phyloP scores from a whole-genome alignment of 768 basidiomycete genomes.

The Leccinellum albellum region DNA sequence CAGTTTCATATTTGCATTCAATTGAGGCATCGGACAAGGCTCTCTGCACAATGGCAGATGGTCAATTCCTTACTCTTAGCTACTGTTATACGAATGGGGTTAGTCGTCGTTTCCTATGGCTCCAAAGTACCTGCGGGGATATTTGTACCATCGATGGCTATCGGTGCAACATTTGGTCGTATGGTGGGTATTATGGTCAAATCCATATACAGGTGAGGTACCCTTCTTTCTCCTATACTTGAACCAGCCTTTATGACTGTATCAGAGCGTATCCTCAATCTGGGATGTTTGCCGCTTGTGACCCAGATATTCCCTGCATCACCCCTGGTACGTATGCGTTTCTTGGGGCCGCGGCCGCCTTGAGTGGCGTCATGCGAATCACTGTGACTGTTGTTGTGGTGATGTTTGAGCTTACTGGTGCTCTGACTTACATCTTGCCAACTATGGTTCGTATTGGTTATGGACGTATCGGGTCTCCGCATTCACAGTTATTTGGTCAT shows the following conservation, averaged over 20 bases:
- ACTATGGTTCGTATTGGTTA: constrained; percentile 71
- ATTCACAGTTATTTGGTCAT: constrained; percentile 11
- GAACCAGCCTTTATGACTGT: background rate
- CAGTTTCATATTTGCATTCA: background rate
- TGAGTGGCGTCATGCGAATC: constrained; percentile 95
- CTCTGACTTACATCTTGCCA: constrained; percentile 93
- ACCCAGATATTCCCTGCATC: constrained; percentile 92
- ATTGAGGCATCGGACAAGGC: constrained; percentile 42
- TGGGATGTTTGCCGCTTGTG: constrained; percentile 86
- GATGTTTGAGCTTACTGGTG: constrained; percentile 98
- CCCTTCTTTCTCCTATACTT: constrained; percentile 12
- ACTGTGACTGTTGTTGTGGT: constrained; percentile 98
- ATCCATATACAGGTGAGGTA: constrained; percentile 76
- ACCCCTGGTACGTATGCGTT: constrained; percentile 99
- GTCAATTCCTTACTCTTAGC: constrained; percentile 90
- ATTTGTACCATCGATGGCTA: constrained; percentile 98
- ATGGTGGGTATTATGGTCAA: constrained; percentile 98
- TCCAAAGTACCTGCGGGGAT: constrained; percentile 97
- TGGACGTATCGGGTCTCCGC: constrained; percentile 3
- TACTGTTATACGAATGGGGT: constrained; percentile 78
- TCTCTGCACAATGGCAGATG: constrained; percentile 90
- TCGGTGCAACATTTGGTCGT: constrained; percentile 94
- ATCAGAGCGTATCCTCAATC: constrained; percentile 74
- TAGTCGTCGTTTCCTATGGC: constrained; percentile 92
- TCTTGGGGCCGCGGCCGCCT: constrained; percentile 91